A percentile compares a stretch with the other conserved stretches of the same genome.
phyloP scores from a whole-genome alignment of 2,329 filamentous ascomycete genomes.

The Clonostachys rosea region DNA sequence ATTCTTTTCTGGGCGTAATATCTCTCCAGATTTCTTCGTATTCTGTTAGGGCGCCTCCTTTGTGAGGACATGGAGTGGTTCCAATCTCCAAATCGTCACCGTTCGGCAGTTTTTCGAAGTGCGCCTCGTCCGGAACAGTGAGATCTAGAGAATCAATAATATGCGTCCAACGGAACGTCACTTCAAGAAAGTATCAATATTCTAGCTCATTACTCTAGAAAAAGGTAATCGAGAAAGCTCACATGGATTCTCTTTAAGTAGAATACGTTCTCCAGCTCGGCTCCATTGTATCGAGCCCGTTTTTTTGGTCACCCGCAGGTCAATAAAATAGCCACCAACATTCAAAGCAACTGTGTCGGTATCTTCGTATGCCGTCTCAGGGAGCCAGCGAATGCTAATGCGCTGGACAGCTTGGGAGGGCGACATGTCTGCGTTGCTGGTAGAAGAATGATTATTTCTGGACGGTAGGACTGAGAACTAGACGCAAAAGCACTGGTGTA shows the following conservation, averaged over 20 bases:
- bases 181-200: not conserved
- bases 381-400: conserved; percentile 14
- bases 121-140: conserved; percentile 10
- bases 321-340: conserved; percentile 14
- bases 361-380: conserved; percentile 11
- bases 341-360: conserved; percentile 14
- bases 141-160: conserved; percentile 13
- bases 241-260: conserved; percentile 9
- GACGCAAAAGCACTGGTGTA: too few relatives aligned
- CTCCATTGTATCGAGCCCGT: conserved; percentile 11
- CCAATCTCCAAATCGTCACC: conserved; percentile 13
- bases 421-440: not conserved
- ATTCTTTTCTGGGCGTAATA: conserved; percentile 5
- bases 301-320: conserved; percentile 6
- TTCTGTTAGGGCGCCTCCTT: conserved; percentile 5
- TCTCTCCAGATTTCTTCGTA: conserved; percentile 15
- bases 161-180: conserved; percentile 13
- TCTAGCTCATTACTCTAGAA: not conserved
- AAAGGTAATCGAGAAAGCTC: not conserved
- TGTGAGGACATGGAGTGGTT: conserved; percentile 6
- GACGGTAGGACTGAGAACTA: too few relatives aligned
- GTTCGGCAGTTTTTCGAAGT: conserved; percentile 10
- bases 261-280: conserved; percentile 9
- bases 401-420: conserved; percentile 10
- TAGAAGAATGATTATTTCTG: too few relatives aligned